Base-by-base conservation (phyloP, 257 asterid species). In the Galeopsis tetrahit region DNA sequence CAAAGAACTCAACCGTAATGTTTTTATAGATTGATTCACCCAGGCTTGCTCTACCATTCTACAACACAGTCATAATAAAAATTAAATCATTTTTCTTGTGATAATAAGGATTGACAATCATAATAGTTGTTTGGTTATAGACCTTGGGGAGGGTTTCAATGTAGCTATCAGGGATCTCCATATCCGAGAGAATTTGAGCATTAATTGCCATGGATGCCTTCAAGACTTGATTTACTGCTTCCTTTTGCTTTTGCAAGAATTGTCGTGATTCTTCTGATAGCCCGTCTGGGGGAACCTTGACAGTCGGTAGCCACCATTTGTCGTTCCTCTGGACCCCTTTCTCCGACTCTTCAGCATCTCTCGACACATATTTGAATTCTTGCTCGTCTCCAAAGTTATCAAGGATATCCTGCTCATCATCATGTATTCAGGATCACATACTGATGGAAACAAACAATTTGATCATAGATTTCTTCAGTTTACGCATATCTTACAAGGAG, bases 191-290 rank as follows among this genome's bases (percentile, higher is more conserved):
- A 49, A 85, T 73, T 71, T 93, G 97, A 78, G 98, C 94, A 67
- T 93, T 93, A 49, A 88, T 93, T 6, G 91, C 96, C 97, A 93
- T 87, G 63, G 98, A 86, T 63, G 97, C 96, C 80, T 90, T 93
- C 43, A 85, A 70, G 1, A 93, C 97, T 83, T 93, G 98, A 66
- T 78, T 85, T 5, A 93, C 97, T 3, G 89, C 77, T 66, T 93
- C 97, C 83, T 83, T 88, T 36, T 90, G 97, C 77, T 77, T 74
- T 28, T 81, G 96, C 74, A 93, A 74, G 51, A 80, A 85, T 35
- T 82, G 83, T 11, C 88, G 56, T 1, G 93, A 71, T 36, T 75
- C 85, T 46, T 93, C 91, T 0, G 97, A 90, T 74, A 93, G 75
- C 5, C 98, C 98, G 28, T 62, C 69, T 0, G 89, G 79, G 63